Evolutionary conservation across 2,329 filamentous ascomycete species (phyloP).

Genomic region (Penicillium hesseltinei): DNA sequence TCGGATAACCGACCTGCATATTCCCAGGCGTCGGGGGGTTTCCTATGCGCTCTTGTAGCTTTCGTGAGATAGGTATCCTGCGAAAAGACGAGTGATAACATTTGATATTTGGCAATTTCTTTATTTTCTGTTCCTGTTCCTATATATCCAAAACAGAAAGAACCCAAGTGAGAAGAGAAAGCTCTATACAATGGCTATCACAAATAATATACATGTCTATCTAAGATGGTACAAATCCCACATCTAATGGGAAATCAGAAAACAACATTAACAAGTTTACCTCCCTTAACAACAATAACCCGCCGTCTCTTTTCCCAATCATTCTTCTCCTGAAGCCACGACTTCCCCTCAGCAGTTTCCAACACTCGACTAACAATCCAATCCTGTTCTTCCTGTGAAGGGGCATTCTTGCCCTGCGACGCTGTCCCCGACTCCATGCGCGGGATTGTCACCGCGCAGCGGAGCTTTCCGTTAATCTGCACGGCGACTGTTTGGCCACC

Average conservation of each 20-base stretch:
- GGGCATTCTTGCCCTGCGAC: constrained; percentile 13
- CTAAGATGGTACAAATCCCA: not conserved
- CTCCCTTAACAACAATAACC: constrained; percentile 64
- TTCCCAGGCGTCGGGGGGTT: not conserved
- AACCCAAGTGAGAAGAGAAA: not conserved
- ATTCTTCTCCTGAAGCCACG: constrained; percentile 53
- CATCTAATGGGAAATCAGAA: constrained; percentile 31
- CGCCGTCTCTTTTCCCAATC: constrained; percentile 57
- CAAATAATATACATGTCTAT: constrained; percentile 9
- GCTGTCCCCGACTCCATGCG: constrained; percentile 44
- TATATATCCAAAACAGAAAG: too few species aligned
- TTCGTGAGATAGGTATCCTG: too few species aligned
- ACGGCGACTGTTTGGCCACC: constrained; percentile 58
- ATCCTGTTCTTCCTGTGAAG: constrained; percentile 45
- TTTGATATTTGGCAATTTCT: too few species aligned
- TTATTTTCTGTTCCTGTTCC: too few species aligned
- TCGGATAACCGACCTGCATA: not conserved
- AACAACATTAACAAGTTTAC: constrained; percentile 74
- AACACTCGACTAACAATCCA: constrained; percentile 65
- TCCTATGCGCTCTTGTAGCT: too few species aligned
- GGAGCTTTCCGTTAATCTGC: constrained; percentile 76
- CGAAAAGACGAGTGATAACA: too few species aligned
- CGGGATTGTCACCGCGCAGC: constrained; percentile 65
- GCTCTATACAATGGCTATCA: not conserved
- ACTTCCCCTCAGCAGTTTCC: constrained; percentile 58